These are phyloP conservation scores for Zea luxurians DNA, from an alignment of 176 grass and related monocot species.

Conservation along the genomic window DNA sequence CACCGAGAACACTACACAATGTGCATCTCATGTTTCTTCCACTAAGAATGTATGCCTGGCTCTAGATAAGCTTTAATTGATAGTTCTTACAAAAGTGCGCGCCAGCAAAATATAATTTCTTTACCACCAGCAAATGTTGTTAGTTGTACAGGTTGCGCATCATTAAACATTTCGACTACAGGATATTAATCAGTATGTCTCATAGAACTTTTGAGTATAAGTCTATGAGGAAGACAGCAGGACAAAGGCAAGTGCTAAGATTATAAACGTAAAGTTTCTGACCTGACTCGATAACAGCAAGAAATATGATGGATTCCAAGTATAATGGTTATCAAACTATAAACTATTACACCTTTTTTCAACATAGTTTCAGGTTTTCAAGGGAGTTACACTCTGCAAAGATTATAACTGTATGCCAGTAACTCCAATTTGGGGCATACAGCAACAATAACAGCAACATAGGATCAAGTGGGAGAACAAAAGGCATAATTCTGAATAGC, in stretches of 20 bases:
- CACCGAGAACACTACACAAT: slow-evolving; percentile 25
- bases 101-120: no score
- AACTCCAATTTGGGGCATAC: neutral
- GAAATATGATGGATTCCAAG: slow-evolving; percentile 11
- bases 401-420: slow-evolving; percentile 1
- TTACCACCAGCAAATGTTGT: no score
- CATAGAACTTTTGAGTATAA: neutral
- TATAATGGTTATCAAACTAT: slow-evolving; percentile 12
- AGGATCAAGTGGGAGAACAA: neutral
- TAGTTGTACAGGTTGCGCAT: no score
- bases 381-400: neutral
- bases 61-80: neutral
- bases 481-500: neutral
- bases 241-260: neutral
- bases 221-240: neutral
- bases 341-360: neutral
- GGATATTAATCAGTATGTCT: no score
- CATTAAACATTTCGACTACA: no score
- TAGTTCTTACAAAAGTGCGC: no score
- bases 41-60: slow-evolving; percentile 18
- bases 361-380: neutral
- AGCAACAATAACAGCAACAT: neutral
- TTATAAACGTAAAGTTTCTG: neutral
- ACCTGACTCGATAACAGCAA: neutral
- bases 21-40: slow-evolving; percentile 31